phyloP scores from a whole-genome alignment of 495 filamentous ascomycete genomes.

The Massariosphaeria phaeospora region DNA sequence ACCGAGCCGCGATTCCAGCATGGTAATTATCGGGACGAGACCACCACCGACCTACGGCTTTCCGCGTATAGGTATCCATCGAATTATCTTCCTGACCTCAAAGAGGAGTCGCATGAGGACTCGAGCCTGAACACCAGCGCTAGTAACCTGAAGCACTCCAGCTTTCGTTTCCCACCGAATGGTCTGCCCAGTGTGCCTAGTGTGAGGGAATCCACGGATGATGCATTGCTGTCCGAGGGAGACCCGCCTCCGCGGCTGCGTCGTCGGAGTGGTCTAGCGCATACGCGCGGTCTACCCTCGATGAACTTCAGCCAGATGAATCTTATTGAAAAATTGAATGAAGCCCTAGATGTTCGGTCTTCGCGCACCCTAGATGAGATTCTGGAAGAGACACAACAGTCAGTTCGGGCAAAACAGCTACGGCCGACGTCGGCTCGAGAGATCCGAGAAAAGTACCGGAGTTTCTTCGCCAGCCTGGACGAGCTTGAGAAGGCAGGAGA shows the following conservation, averaged over 20 bases:
- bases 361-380: slow-evolving; percentile 32
- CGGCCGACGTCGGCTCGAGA: slow-evolving; percentile 33
- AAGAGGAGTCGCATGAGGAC: slow-evolving; percentile 41
- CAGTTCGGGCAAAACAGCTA: slow-evolving; percentile 9
- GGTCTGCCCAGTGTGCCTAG: slow-evolving; percentile 4
- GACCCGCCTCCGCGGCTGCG: slow-evolving; percentile 24
- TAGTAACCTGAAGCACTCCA: slow-evolving; percentile 27
- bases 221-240: slow-evolving; percentile 14
- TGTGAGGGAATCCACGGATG: slow-evolving; percentile 12
- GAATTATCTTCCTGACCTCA: slow-evolving; percentile 38
- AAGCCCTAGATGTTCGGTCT: slow-evolving; percentile 34
- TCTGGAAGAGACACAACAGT: slow-evolving; percentile 27
- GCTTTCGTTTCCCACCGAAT: slow-evolving; percentile 32
- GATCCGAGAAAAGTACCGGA: slow-evolving; percentile 38
- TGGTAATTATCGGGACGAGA: slow-evolving; percentile 14
- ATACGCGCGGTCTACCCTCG: slow-evolving; percentile 38
- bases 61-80: slow-evolving; percentile 22
- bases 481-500: slow-evolving; percentile 24
- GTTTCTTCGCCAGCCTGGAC: slow-evolving; percentile 38
- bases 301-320: slow-evolving; percentile 43
- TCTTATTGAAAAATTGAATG: slow-evolving; percentile 38
- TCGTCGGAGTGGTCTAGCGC: slow-evolving; percentile 23
- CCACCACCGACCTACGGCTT: slow-evolving; percentile 26
- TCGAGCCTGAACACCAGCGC: slow-evolving; percentile 36
- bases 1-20: background rate